Percentiles rank a stretch among this genome's conserved stretches.
Conservation (phyloP, 805 yeast species). For the Pichia exigua region DNA sequence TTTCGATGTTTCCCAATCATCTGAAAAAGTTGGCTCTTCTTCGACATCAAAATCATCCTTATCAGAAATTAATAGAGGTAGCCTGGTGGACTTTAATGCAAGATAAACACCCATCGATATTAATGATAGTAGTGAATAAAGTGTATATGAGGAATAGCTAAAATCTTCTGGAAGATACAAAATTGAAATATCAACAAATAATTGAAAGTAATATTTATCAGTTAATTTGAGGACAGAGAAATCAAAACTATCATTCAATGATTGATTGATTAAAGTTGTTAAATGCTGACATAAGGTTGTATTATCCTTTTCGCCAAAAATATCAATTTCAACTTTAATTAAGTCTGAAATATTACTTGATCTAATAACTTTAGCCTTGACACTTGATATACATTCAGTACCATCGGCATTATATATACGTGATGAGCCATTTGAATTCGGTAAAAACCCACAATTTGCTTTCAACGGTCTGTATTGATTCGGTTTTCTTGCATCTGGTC, state of each 20-base stretch:
- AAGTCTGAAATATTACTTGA: conserved; percentile 36
- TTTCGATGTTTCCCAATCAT: conserved; percentile 65
- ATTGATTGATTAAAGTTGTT: conserved; percentile 50
- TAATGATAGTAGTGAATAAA: conserved; percentile 44
- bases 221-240: conserved; percentile 51
- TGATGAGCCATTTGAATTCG: conserved; percentile 88
- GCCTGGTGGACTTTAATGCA: conserved; percentile 69
- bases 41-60: conserved; percentile 62
- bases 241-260: conserved; percentile 48
- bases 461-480: conserved; percentile 82
- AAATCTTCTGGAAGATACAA: conserved; percentile 46
- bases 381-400: conserved; percentile 85
- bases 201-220: conserved; percentile 63
- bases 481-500: conserved; percentile 79
- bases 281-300: conserved; percentile 59
- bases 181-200: conserved; percentile 74
- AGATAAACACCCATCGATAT: conserved; percentile 73
- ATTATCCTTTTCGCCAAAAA: conserved; percentile 76
- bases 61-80: conserved; percentile 66
- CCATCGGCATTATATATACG: conserved; percentile 84
- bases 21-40: conserved; percentile 86
- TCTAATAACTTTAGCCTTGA: conserved; percentile 72
- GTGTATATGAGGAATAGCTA: conserved; percentile 58
- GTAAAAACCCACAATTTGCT: conserved; percentile 71
- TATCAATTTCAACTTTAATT: conserved; percentile 70